phyloP scores from a whole-genome alignment of 495 filamentous ascomycete species.

The Talaromyces liani region DNA sequence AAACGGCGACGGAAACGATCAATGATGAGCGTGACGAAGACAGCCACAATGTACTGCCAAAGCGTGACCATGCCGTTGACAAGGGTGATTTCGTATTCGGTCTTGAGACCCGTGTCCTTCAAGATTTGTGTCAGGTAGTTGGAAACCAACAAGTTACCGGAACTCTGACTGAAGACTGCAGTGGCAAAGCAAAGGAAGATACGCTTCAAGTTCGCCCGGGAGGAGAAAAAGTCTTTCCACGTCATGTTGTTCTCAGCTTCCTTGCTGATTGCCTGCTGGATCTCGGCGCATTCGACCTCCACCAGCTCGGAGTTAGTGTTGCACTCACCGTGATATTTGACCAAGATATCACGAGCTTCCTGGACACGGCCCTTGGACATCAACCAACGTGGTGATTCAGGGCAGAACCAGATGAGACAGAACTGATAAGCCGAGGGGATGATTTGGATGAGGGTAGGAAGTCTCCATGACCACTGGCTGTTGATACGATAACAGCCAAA shows the following conservation, averaged over 20 bases:
- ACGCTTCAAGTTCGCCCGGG: constrained; percentile 62
- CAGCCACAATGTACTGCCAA: constrained; percentile 40
- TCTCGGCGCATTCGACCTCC: constrained; percentile 20
- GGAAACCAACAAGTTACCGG: constrained; percentile 57
- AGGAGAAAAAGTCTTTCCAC: constrained; percentile 53
- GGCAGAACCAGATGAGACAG: constrained; percentile 34
- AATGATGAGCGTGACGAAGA: constrained; percentile 45
- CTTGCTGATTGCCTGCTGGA: constrained; percentile 19
- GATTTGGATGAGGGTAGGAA: constrained; percentile 46
- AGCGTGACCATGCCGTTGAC: constrained; percentile 19
- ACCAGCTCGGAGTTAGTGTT: constrained; percentile 14
- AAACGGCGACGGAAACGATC: constrained; percentile 51
- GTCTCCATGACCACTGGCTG: constrained; percentile 40
- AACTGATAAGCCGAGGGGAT: constrained; percentile 37
- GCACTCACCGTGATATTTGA: constrained; percentile 23
- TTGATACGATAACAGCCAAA: constrained; percentile 23
- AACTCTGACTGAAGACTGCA: constrained; percentile 59
- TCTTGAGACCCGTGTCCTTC: constrained; percentile 45
- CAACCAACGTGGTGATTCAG: constrained; percentile 38
- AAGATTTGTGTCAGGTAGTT: constrained; percentile 51
- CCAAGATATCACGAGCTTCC: constrained; percentile 28
- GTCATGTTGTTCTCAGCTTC: constrained; percentile 23
- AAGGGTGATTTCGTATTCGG: constrained; percentile 36
- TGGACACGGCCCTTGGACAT: constrained; percentile 26
- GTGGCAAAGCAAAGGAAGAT: constrained; percentile 48